Conservation (phyloP, 768 basidiomycete genomes). For the Russula foetens region DNA sequence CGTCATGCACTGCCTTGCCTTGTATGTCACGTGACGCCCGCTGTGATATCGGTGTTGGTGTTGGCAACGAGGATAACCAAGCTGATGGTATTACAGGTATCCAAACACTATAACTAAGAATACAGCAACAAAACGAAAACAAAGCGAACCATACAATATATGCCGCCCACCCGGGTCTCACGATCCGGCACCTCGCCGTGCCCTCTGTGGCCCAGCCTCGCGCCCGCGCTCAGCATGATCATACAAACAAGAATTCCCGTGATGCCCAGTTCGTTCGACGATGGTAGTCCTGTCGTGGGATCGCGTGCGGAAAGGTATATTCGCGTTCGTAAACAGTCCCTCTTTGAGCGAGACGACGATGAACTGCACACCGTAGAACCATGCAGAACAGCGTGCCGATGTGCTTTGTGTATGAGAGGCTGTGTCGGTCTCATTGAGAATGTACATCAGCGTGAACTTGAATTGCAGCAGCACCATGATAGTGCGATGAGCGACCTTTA, state of each 20-base stretch:
- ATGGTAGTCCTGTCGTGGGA: slow-evolving; percentile 92
- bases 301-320: slow-evolving; percentile 91
- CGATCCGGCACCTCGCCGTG: not conserved
- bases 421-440: slow-evolving; percentile 94
- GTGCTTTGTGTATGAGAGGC: slow-evolving; percentile 89
- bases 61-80: no score
- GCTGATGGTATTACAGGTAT: not conserved
- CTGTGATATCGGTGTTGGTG: no score
- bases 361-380: slow-evolving; percentile 97
- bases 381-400: slow-evolving; percentile 91
- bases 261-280: slow-evolving; percentile 71
- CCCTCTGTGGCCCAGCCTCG: not conserved
- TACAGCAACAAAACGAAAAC: not conserved
- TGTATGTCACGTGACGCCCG: no score
- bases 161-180: not conserved
- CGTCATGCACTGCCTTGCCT: no score
- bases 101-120: not conserved
- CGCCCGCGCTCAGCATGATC: slow-evolving; percentile 10
- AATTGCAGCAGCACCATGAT: slow-evolving; percentile 98
- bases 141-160: not conserved
- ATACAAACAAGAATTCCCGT: slow-evolving; percentile 45
- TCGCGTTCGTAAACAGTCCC: slow-evolving; percentile 95
- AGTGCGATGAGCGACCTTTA: slow-evolving; percentile 85
- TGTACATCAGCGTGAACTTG: slow-evolving; percentile 99
- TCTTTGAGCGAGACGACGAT: slow-evolving; percentile 97